Percentiles rank a stretch among this genome's conserved stretches.
These are phyloP conservation scores for Amesomyces nigricolor DNA, from an alignment of 2,329 filamentous ascomycete genomes.

Conservation along the genomic window DNA sequence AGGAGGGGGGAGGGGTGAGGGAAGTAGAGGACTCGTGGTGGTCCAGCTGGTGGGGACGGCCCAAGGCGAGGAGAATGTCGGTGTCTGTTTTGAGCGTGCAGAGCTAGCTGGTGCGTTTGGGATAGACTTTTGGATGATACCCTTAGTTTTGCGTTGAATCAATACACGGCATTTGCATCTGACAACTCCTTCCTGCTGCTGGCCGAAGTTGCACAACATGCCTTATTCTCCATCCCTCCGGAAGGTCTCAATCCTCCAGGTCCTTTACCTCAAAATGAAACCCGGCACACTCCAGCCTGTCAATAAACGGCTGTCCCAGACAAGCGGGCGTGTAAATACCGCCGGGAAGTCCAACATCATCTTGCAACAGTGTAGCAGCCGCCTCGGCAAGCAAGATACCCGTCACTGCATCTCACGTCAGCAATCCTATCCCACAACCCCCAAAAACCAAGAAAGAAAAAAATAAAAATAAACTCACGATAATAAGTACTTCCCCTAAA, in stretches of 20 bases:
- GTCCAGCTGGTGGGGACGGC: conserved; percentile 2
- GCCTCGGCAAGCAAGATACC: conserved; percentile 58
- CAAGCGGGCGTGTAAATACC: conserved; percentile 63
- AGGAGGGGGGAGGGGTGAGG: not conserved
- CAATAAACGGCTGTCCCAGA: conserved; percentile 61
- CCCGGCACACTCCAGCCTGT: conserved; percentile 55
- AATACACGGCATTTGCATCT: conserved; percentile 26
- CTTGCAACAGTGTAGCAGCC: conserved; percentile 59
- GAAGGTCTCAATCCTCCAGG: conserved; percentile 10
- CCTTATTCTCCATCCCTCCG: not conserved
- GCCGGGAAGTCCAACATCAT: conserved; percentile 51
- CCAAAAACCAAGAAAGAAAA: not conserved
- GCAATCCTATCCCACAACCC: not conserved
- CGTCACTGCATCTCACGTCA: conserved; percentile 48
- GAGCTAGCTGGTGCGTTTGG: not conserved
- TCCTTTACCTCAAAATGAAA: conserved; percentile 55
- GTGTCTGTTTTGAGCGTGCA: conserved; percentile 6
- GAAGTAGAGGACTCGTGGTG: conserved; percentile 1
- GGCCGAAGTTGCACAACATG: no score
- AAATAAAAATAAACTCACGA: conserved; percentile 41
- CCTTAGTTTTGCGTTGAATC: not conserved
- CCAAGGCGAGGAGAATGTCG: not conserved
- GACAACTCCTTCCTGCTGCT: not conserved
- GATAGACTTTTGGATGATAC: conserved; percentile 3
- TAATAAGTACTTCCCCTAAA: conserved; percentile 59